Percentiles rank a stretch among this genome's conserved stretches.
Conservation (phyloP, 345 rosid genomes). For the Sisymbrium irio region DNA sequence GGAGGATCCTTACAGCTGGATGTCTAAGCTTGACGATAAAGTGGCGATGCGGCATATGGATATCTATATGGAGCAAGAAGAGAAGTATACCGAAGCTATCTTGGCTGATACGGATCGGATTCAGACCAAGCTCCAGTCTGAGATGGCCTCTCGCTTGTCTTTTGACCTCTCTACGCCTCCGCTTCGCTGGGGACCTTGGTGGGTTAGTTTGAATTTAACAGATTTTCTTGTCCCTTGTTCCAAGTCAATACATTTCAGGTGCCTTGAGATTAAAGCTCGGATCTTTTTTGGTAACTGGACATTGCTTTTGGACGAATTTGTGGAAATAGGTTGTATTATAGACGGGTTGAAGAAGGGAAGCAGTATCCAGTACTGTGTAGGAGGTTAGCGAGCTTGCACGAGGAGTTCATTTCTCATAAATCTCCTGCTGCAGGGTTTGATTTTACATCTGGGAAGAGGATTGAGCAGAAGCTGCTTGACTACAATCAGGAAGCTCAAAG, state of each 20-base stretch:
- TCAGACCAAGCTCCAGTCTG: slow-evolving; percentile 83
- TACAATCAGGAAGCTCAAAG: slow-evolving; percentile 93
- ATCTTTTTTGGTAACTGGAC: neutral
- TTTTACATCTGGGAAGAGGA: slow-evolving; percentile 76
- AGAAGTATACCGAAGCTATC: slow-evolving; percentile 85
- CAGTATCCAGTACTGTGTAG: slow-evolving; percentile 81
- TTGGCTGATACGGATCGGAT: slow-evolving; percentile 73
- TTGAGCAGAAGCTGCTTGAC: slow-evolving; percentile 94
- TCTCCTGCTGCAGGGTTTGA: slow-evolving; percentile 84
- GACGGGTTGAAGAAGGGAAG: slow-evolving; percentile 91
- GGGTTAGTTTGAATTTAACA: neutral
- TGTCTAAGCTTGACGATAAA: slow-evolving; percentile 79
- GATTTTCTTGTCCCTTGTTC: neutral
- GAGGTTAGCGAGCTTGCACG: slow-evolving; percentile 70
- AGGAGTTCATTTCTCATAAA: slow-evolving; percentile 74
- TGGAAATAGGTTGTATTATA: slow-evolving; percentile 74
- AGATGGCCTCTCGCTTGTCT: slow-evolving; percentile 83
- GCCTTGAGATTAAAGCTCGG: neutral
- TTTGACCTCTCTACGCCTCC: slow-evolving; percentile 91
- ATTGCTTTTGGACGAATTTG: slow-evolving; percentile 11
- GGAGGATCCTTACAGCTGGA: slow-evolving; percentile 97
- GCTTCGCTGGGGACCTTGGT: slow-evolving; percentile 94
- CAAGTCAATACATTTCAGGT: neutral
- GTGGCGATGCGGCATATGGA: slow-evolving; percentile 99
- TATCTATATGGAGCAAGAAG: slow-evolving; percentile 89